Evolutionary conservation across 495 filamentous ascomycete species (phyloP).

Genomic region (Daldinia decipiens): DNA sequence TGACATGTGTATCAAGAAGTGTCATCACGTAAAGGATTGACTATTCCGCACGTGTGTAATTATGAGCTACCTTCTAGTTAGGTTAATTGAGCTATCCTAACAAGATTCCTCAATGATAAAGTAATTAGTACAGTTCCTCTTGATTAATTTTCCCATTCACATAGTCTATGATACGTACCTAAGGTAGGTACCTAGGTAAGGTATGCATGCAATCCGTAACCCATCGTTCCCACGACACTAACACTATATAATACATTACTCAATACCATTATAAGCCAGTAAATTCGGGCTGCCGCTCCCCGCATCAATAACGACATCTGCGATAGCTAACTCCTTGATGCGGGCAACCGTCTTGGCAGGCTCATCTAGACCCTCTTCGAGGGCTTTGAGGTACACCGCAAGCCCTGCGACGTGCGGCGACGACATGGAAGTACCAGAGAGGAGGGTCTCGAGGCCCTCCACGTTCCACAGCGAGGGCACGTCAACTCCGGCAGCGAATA

Average conservation of each 20-base stretch:
- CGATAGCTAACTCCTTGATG: conserved; percentile 46
- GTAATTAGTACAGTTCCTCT: not conserved
- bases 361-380: conserved; percentile 39
- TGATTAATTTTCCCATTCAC: not conserved
- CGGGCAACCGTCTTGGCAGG: conserved; percentile 43
- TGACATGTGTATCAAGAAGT: not conserved
- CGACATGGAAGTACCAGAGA: conserved; percentile 64
- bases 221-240: not conserved
- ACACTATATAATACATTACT: not conserved
- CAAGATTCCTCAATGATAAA: not conserved
- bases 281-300: conserved; percentile 39
- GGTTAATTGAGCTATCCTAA: not conserved
- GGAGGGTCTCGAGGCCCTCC: conserved; percentile 47
- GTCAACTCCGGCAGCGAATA: conserved; percentile 56
- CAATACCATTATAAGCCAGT: conserved; percentile 49
- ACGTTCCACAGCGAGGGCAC: conserved; percentile 49
- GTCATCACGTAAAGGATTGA: not conserved
- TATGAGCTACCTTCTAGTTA: not conserved
- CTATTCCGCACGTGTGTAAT: not conserved
- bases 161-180: not conserved
- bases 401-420: conserved; percentile 63
- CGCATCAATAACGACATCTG: conserved; percentile 35
- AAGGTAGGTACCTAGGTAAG: too few species aligned
- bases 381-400: conserved; percentile 56
- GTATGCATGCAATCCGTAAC: not conserved